These are phyloP conservation scores for Oryza nivara DNA, from an alignment of 176 grass and related monocot species.

Conservation along the genomic window DNA sequence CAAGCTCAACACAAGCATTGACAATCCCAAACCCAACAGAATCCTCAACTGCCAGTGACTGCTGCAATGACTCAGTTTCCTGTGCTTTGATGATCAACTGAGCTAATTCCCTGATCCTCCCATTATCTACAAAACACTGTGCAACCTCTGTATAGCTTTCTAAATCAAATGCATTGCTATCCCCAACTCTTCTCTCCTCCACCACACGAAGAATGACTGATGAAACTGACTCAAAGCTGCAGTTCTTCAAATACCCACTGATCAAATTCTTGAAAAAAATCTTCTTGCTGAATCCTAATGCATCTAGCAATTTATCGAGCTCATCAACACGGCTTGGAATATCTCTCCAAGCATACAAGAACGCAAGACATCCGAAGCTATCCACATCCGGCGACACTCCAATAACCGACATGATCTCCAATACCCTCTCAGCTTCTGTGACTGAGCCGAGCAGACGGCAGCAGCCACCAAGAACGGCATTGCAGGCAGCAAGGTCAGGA, in stretches of 20 bases:
- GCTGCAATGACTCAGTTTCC: slow-evolving; percentile 63
- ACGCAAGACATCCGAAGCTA: slow-evolving; percentile 82
- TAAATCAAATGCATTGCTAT: slow-evolving; percentile 42
- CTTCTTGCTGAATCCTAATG: slow-evolving; percentile 66
- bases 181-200: slow-evolving; percentile 56
- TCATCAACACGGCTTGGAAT: slow-evolving; percentile 61
- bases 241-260: slow-evolving; percentile 65
- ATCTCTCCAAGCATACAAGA: slow-evolving; percentile 82
- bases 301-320: slow-evolving; percentile 84
- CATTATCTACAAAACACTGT: slow-evolving; percentile 60
- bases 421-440: slow-evolving; percentile 69
- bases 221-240: slow-evolving; percentile 63
- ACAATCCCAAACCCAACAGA: slow-evolving; percentile 87
- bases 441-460: slow-evolving; percentile 70
- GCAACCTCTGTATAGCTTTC: slow-evolving; percentile 64
- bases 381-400: slow-evolving; percentile 67
- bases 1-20: slow-evolving; percentile 82
- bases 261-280: slow-evolving; percentile 80
- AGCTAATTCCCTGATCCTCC: slow-evolving; percentile 72
- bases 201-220: slow-evolving; percentile 59
- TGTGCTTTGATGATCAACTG: slow-evolving; percentile 76
- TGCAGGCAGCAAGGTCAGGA: slow-evolving; percentile 68
- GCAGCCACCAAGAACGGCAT: slow-evolving; percentile 75
- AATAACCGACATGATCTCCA: slow-evolving; percentile 75
- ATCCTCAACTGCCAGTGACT: slow-evolving; percentile 39